Evolutionary conservation across 169 alveolate genomes (phyloP).

Genomic region (Toxoplasma gondii): DNA sequence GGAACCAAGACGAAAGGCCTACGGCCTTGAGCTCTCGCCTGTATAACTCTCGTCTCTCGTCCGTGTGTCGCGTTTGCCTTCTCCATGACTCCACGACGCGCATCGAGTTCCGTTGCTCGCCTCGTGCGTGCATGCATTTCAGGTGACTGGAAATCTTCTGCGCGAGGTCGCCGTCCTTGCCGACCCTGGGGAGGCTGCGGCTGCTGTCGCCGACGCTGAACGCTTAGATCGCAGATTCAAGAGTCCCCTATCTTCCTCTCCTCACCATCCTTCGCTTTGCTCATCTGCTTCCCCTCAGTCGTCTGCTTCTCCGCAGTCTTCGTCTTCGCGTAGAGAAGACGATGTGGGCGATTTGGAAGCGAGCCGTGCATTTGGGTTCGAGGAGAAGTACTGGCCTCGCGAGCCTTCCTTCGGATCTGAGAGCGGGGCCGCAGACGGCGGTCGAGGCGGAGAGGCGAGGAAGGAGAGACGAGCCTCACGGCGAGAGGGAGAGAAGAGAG

Average conservation of each 20-base stretch:
- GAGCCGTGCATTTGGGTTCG: not conserved
- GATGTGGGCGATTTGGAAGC: not conserved
- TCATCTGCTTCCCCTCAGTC: not conserved
- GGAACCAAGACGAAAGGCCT: too few species aligned
- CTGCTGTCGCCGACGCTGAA: not conserved
- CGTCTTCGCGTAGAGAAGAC: too few species aligned
- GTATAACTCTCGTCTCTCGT: too few species aligned
- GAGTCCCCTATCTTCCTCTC: not conserved
- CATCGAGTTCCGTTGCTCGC: too few species aligned
- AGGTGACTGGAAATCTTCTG: not conserved
- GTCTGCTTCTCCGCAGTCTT: too few species aligned
- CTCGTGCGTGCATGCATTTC: not conserved
- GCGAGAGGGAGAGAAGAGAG: not conserved
- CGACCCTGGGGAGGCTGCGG: not conserved
- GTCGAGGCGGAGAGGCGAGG: not conserved
- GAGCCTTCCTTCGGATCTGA: not conserved
- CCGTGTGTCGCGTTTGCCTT: too few species aligned
- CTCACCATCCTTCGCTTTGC: not conserved
- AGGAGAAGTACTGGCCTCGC: not conserved
- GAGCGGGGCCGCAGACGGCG: not conserved
- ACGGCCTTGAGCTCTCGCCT: too few species aligned
- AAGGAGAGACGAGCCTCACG: not conserved
- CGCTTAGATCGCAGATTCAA: not conserved
- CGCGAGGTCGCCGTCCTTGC: not conserved
- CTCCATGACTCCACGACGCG: too few species aligned